These are phyloP conservation scores for Shiraia bambusicola DNA, from an alignment of 2,329 filamentous ascomycete genomes.

Conservation along the genomic window DNA sequence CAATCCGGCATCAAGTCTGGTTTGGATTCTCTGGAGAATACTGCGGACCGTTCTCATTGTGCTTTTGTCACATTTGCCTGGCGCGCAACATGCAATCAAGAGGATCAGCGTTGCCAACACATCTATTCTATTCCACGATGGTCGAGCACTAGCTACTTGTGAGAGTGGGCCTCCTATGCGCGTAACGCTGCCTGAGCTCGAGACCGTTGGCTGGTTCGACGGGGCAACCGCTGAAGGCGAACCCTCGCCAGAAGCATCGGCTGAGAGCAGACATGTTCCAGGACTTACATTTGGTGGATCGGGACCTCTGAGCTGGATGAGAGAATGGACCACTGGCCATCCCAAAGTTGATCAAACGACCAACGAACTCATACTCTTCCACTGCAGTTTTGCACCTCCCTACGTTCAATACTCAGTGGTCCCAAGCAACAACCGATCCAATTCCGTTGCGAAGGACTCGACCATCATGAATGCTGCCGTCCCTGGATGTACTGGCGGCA, in stretches of 20 bases:
- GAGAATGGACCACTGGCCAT: constrained; percentile 70
- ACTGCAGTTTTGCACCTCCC: constrained; percentile 64
- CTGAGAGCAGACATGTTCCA: constrained; percentile 9
- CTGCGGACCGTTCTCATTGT: constrained; percentile 61
- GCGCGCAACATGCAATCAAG: constrained; percentile 59
- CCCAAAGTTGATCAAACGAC: constrained; percentile 66
- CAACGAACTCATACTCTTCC: constrained; percentile 67
- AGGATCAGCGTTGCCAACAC: constrained; percentile 73
- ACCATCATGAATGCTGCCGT: constrained; percentile 56
- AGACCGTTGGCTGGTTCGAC: constrained; percentile 72
- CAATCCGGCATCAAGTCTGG: constrained; percentile 57
- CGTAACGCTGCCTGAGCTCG: constrained; percentile 62
- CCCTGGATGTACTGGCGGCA: constrained; percentile 62
- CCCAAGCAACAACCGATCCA: constrained; percentile 30
- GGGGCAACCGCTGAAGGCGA: constrained; percentile 59
- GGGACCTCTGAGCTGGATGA: constrained; percentile 62
- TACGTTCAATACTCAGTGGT: constrained; percentile 68
- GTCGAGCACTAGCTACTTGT: constrained; percentile 67
- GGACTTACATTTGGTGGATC: constrained; percentile 53
- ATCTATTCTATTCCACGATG: constrained; percentile 66
- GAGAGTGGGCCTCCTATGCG: constrained; percentile 71
- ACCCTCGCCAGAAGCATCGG: constrained; percentile 23
- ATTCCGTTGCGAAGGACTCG: background rate
- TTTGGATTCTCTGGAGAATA: constrained; percentile 55
- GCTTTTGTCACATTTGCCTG: constrained; percentile 59